phyloP scores from a whole-genome alignment of 2,329 filamentous ascomycete species.

The Colletotrichum gigasporum region DNA sequence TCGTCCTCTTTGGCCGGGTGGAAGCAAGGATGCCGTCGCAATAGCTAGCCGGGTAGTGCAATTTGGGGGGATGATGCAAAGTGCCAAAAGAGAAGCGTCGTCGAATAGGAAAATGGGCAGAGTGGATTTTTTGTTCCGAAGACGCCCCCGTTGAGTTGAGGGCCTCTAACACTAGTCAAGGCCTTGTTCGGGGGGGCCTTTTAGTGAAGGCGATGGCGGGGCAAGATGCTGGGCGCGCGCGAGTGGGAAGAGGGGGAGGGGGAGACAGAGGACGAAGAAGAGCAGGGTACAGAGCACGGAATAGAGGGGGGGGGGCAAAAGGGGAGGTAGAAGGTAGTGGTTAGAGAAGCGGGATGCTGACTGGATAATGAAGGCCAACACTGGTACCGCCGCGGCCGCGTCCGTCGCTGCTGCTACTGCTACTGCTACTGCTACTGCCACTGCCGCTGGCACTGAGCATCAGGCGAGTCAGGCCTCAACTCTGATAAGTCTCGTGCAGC shows the following conservation, averaged over 20 bases:
- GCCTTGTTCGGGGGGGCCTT: constrained; percentile 10
- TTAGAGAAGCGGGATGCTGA: not conserved
- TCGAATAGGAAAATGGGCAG: constrained; percentile 15
- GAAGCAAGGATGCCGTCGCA: constrained; percentile 29
- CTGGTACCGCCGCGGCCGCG: not conserved
- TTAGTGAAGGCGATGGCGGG: constrained; percentile 23
- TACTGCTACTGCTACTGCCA: not conserved
- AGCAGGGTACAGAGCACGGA: not conserved
- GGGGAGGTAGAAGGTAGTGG: not conserved
- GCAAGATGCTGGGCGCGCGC: not conserved
- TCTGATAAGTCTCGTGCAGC: constrained; percentile 20
- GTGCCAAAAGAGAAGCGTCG: constrained; percentile 2
- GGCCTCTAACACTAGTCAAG: constrained; percentile 22
- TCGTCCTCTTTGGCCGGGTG: constrained; percentile 11
- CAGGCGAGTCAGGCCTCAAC: constrained; percentile 33
- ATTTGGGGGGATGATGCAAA: constrained; percentile 26
- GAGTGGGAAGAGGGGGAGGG: not conserved
- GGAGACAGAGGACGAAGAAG: not conserved
- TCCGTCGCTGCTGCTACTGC: not conserved
- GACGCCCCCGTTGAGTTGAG: constrained; percentile 20
- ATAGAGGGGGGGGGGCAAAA: constrained; percentile 6
- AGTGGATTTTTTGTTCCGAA: constrained; percentile 30
- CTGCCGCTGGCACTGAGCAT: constrained; percentile 10
- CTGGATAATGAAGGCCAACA: not conserved
- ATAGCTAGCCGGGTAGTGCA: constrained; percentile 12